phyloP scores from a whole-genome alignment of 345 rosid species.

The Geranium rotundifolium region DNA sequence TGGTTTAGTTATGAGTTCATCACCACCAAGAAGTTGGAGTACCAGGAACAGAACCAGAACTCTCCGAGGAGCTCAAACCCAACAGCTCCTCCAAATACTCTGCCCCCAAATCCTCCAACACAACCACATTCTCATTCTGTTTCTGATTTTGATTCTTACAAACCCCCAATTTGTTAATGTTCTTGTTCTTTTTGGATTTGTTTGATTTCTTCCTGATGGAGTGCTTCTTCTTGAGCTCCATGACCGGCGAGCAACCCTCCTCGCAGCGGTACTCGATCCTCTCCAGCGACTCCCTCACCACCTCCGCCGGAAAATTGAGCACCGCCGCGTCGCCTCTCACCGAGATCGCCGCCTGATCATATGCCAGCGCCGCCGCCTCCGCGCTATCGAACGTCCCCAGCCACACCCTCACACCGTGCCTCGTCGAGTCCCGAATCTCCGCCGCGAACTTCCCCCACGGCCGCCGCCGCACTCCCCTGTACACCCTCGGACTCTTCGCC shows the following conservation, averaged over 20 bases:
- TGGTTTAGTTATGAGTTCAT: neutral
- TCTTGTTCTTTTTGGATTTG: slow-evolving; percentile 9
- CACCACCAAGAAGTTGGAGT: slow-evolving; percentile 10
- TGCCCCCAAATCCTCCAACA: slow-evolving; percentile 32
- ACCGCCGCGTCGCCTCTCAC: slow-evolving; percentile 31
- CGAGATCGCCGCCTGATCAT: slow-evolving; percentile 38
- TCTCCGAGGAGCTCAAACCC: slow-evolving; percentile 7
- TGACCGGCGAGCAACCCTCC: slow-evolving; percentile 37
- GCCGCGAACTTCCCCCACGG: slow-evolving; percentile 51
- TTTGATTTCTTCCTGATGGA: slow-evolving; percentile 26
- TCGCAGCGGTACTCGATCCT: slow-evolving; percentile 22
- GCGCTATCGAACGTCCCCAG: slow-evolving; percentile 37
- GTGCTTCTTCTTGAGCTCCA: slow-evolving; percentile 30
- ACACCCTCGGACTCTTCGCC: slow-evolving; percentile 10
- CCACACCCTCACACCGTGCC: slow-evolving; percentile 37
- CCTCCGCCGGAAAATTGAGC: slow-evolving; percentile 32
- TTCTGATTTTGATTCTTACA: neutral
- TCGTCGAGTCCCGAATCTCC: slow-evolving; percentile 34
- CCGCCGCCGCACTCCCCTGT: slow-evolving; percentile 34
- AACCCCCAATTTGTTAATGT: neutral
- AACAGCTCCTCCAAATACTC: slow-evolving; percentile 32
- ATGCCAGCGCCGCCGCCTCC: slow-evolving; percentile 37
- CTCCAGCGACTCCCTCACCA: slow-evolving; percentile 30
- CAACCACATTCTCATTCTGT: slow-evolving; percentile 17
- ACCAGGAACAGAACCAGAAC: slow-evolving; percentile 6